A percentile compares a stretch with the other conserved stretches of the same genome.
Evolutionary conservation across 306 rosid genomes (phyloP).

Genomic region (Ziziphus jujuba): DNA sequence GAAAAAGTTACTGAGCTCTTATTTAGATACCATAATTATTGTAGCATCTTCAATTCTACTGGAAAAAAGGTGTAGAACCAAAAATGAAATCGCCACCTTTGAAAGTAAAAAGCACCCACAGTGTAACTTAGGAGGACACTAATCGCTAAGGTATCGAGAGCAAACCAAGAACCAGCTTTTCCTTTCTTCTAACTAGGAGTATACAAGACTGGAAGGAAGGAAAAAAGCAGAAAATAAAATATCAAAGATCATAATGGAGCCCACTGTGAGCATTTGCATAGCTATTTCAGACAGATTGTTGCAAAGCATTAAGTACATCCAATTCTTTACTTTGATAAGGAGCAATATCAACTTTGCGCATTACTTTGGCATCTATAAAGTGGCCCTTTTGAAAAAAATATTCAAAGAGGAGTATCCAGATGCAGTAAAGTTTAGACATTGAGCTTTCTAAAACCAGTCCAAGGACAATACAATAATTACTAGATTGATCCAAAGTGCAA

Average conservation of each 20-base stretch:
- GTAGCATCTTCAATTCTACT: too few species aligned
- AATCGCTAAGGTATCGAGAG: not conserved
- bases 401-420: conserved; percentile 88
- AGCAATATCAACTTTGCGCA: conserved; percentile 52
- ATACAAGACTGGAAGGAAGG: not conserved
- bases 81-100: not conserved
- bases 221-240: not conserved
- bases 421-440: conserved; percentile 32
- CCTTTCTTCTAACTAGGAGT: too few species aligned
- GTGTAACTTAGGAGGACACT: not conserved
- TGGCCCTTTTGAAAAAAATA: conserved; percentile 74
- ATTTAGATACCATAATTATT: too few species aligned
- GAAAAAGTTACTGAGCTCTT: too few species aligned
- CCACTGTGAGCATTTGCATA: not conserved
- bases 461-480: not conserved
- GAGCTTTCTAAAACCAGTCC: not conserved
- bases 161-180: too few species aligned
- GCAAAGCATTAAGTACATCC: conserved; percentile 58
- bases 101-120: not conserved
- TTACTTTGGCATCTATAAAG: conserved; percentile 68
- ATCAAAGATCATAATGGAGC: not conserved
- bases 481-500: not conserved
- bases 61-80: too few species aligned
- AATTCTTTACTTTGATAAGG: conserved; percentile 44
- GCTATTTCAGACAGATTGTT: conserved; percentile 25